Evolutionary conservation across 208 protist species (phyloP).

Genomic region (Strigomonas culicis): DNA sequence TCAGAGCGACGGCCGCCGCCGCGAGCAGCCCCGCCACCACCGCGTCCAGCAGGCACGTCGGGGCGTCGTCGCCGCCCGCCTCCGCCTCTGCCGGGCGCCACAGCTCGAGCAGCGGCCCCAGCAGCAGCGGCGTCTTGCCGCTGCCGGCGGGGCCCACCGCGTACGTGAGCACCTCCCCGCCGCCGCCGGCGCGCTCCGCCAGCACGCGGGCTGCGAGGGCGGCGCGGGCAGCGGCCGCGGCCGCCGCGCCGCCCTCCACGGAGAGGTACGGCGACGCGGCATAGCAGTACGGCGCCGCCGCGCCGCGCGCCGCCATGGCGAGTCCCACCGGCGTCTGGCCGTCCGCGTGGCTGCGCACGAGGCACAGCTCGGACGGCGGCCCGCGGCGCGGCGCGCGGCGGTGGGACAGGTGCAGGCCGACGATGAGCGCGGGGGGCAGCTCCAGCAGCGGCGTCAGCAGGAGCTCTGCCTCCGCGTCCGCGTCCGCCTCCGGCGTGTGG

Average conservation of each 20-base stretch:
- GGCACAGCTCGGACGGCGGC: background rate
- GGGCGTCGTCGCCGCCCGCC: background rate
- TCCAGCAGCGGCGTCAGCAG: background rate
- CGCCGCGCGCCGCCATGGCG: background rate
- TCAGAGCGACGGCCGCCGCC: background rate
- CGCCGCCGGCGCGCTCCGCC: constrained; percentile 3
- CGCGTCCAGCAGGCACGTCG: background rate
- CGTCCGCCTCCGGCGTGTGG: background rate
- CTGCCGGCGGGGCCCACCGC: background rate
- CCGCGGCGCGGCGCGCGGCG: too few relatives aligned
- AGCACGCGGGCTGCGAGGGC: background rate
- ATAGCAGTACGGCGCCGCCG: background rate
- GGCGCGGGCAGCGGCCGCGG: background rate
- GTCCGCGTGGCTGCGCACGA: background rate
- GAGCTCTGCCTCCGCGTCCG: background rate
- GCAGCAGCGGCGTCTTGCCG: constrained; percentile 1
- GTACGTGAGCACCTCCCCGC: constrained; percentile 6
- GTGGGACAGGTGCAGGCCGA: background rate
- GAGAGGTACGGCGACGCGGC: background rate
- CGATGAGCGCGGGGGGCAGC: background rate
- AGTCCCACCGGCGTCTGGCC: background rate
- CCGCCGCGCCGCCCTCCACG: background rate
- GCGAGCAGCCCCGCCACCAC: background rate
- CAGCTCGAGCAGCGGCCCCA: background rate
- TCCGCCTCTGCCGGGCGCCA: background rate